Conservation (phyloP, 148 eudicot species). For the Rhododendron vialii region DNA sequence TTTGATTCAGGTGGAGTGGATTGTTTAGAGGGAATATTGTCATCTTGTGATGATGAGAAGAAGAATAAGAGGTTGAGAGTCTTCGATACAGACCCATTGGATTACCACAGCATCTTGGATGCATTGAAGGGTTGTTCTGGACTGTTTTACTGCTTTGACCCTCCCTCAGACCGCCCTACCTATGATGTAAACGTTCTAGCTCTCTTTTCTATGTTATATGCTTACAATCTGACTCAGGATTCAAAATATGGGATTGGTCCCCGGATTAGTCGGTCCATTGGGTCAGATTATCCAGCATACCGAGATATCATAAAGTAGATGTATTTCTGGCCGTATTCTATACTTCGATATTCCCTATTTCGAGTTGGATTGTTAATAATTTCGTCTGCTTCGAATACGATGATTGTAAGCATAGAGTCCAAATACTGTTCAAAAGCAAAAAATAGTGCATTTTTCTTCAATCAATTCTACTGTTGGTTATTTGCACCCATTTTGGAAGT, state of each 20-base stretch:
- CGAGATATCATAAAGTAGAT: too few relatives aligned
- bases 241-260: too few relatives aligned
- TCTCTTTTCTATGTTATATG: not conserved
- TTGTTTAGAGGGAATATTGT: not conserved
- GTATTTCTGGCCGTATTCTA: too few relatives aligned
- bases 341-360: too few relatives aligned
- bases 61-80: slow-evolving; percentile 38
- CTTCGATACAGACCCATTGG: slow-evolving; percentile 55
- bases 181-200: slow-evolving; percentile 44
- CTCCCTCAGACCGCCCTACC: slow-evolving; percentile 46
- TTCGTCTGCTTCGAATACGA: not conserved
- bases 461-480: not conserved
- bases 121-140: slow-evolving; percentile 74
- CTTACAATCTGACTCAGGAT: not conserved
- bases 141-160: slow-evolving; percentile 72
- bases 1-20: slow-evolving; percentile 1
- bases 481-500: not conserved
- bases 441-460: not conserved
- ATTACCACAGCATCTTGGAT: slow-evolving; percentile 66
- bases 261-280: too few relatives aligned
- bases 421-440: not conserved
- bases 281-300: too few relatives aligned
- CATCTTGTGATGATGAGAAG: not conserved
- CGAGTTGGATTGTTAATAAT: not conserved
- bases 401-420: too few relatives aligned